Percentiles rank a stretch among this genome's conserved stretches.
These are phyloP conservation scores for Tricholomella constricta DNA, from an alignment of 768 basidiomycete species.

Conservation along the genomic window DNA sequence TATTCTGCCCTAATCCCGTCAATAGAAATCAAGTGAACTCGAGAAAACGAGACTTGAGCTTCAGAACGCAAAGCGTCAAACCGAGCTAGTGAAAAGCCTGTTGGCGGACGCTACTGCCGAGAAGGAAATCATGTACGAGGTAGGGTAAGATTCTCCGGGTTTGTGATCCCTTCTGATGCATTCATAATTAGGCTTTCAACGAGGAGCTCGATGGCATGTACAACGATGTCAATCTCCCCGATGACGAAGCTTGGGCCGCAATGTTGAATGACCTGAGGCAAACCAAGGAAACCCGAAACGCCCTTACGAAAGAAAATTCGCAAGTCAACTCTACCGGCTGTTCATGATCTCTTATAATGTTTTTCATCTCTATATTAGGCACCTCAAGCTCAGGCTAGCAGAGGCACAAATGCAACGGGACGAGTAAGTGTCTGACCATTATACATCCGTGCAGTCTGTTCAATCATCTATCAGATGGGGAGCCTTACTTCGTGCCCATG, in stretches of 20 bases:
- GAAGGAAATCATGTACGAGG: constrained; percentile 94
- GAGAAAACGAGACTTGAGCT: constrained; percentile 66
- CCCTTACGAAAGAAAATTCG: constrained; percentile 79
- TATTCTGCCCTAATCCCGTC: neutral
- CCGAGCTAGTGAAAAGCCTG: constrained; percentile 77
- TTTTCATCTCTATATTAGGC: constrained; percentile 39
- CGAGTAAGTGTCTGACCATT: constrained; percentile 57
- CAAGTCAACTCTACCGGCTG: constrained; percentile 37
- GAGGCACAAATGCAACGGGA: constrained; percentile 77
- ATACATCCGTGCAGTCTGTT: constrained; percentile 5
- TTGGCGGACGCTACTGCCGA: constrained; percentile 78
- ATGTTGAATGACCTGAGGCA: constrained; percentile 71
- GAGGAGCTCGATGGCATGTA: constrained; percentile 93
- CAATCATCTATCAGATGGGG: constrained; percentile 56
- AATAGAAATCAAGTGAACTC: constrained; percentile 64
- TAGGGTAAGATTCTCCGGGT: constrained; percentile 26
- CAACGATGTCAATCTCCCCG: constrained; percentile 79
- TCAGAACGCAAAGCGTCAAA: constrained; percentile 69
- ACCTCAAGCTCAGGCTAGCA: constrained; percentile 67
- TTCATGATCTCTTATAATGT: neutral
- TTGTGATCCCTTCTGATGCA: neutral
- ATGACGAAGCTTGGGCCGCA: constrained; percentile 80
- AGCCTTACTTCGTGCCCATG: constrained; percentile 54
- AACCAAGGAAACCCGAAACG: constrained; percentile 77
- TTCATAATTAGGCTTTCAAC: constrained; percentile 74